Evolutionary conservation across 768 basidiomycete genomes (phyloP), one percentile per base, ranked within the genome.

Genomic region (Tricholoma flavovirens): DNA sequence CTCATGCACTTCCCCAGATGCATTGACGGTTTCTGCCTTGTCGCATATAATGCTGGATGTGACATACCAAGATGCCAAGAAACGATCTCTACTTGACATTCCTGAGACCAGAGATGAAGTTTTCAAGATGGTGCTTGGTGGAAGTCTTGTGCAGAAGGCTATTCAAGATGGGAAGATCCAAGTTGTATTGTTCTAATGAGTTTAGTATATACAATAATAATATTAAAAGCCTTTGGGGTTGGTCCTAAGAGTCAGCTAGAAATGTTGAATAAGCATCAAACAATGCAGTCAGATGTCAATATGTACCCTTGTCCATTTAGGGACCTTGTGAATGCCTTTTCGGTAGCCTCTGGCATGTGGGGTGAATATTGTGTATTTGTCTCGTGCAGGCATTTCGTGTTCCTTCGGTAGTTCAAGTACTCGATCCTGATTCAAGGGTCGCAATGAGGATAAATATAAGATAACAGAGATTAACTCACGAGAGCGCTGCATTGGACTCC

Each of bases 271-370:
- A 9, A 49, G 46, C 26, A 30, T 24, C 17, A 15, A 14, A 26
- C 15, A 7, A 49, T 11, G 17, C 7, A 49, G 5, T 29, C 46
- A n/a, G 4, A 9, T 4, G 4, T 15, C 43, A 4, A 30, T 24
- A 74, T 88, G 57, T 61, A 95, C 94, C 71, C 92, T 80, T 50
- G 95, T 97, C 84, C 88, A 98, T 67, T 97, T 96, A n/a, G 95
- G 95, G 24, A 96, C 90, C 66, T 95, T 95, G 74, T 98, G 95
- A 49, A 97, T 93, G 22, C 92, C 90, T 65, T 98, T 98, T 43
- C 96, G 77, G 71, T 96, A 99, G 5, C 90, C 88, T 56, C 71
- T 77, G 1, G 75, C 74, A 38, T 81, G 83, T 4, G 82, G 76
- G 36, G 81, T 83, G 72, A 94, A 98, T 17, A 89, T 83, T 3